Evolutionary conservation across 2,329 filamentous ascomycete species (phyloP).

Genomic region (Penicillium sp.): DNA sequence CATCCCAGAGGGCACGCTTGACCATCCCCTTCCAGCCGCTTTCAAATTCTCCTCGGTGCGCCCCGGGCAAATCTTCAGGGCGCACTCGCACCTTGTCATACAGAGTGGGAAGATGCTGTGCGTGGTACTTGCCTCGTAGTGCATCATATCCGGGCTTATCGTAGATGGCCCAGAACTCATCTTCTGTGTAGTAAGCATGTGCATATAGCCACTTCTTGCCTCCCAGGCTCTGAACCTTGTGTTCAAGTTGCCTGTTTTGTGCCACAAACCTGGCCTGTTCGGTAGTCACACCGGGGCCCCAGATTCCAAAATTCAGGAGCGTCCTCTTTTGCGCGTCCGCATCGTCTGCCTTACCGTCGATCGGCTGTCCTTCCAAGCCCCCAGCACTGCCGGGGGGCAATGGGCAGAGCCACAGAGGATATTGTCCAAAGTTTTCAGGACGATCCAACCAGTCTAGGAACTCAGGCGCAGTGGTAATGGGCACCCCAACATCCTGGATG

Average conservation of each 20-base stretch:
- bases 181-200: constrained; percentile 76
- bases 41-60: constrained; percentile 13
- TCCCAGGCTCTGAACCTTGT: constrained; percentile 66
- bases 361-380: constrained; percentile 6
- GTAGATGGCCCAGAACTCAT: constrained; percentile 49
- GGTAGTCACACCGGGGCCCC: constrained; percentile 70
- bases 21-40: constrained; percentile 14
- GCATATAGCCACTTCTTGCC: constrained; percentile 89
- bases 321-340: neutral
- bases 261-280: constrained; percentile 61
- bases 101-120: constrained; percentile 35
- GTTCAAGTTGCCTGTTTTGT: constrained; percentile 72
- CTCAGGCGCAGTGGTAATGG: constrained; percentile 52
- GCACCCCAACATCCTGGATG: constrained; percentile 65
- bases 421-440: constrained; percentile 46
- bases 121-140: constrained; percentile 43
- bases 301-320: constrained; percentile 66
- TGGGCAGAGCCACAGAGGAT: constrained; percentile 63
- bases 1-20: constrained; percentile 18
- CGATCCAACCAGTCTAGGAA: constrained; percentile 57
- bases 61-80: constrained; percentile 15
- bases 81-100: constrained; percentile 39
- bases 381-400: constrained; percentile 10
- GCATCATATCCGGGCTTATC: constrained; percentile 41
- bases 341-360: neutral